These are phyloP conservation scores for Phallus indusiatus DNA, from an alignment of 768 basidiomycete species.

Conservation along the genomic window DNA sequence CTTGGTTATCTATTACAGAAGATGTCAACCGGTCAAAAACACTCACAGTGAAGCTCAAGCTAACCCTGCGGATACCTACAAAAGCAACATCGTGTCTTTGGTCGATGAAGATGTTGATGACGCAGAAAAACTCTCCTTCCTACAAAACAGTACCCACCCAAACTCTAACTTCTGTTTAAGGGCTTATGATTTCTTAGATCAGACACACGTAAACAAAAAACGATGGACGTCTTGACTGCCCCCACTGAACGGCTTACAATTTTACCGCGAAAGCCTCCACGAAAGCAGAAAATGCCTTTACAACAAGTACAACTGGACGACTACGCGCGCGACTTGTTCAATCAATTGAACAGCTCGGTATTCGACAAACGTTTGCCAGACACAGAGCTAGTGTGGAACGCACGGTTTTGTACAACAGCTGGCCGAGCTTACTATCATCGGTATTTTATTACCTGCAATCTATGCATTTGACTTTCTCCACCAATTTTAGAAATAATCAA, in stretches of 20 bases:
- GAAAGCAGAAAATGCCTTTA: conserved; percentile 30
- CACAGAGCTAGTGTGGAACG: conserved; percentile 59
- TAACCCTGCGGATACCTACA: no score
- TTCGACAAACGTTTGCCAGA: conserved; percentile 49
- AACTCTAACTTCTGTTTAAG: no score
- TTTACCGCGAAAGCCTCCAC: conserved; percentile 18
- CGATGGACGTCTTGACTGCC: not conserved
- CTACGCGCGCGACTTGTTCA: conserved; percentile 54
- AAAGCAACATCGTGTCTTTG: no score
- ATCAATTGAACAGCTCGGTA: conserved; percentile 46
- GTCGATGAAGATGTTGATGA: no score
- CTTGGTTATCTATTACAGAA: conserved; percentile 5
- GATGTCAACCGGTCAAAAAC: no score
- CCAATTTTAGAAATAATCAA: not conserved
- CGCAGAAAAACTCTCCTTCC: no score
- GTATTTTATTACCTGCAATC: conserved; percentile 24
- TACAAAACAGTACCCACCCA: no score
- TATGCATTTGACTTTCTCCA: not conserved
- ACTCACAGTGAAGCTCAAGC: no score
- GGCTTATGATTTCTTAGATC: not conserved
- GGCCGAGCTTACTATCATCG: conserved; percentile 59
- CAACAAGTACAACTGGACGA: conserved; percentile 35
- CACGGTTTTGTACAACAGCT: conserved; percentile 55
- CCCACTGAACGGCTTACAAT: not conserved
- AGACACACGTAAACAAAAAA: not conserved